Conservation (phyloP, 257 asterid species). For the Sherardia arvensis region DNA sequence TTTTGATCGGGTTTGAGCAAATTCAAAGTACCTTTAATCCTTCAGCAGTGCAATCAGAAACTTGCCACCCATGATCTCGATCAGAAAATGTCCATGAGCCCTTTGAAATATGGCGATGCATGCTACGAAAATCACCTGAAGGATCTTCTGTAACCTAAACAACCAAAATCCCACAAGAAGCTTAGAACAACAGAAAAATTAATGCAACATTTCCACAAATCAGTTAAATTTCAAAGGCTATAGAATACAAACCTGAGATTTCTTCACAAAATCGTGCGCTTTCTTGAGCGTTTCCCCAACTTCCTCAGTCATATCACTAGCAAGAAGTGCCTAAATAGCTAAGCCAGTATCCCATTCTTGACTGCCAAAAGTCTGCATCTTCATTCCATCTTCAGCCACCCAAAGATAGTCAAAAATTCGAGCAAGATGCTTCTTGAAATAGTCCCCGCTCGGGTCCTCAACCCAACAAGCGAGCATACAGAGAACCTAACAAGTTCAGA, state of each 20-base stretch:
- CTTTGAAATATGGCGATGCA: no score
- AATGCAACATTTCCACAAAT: neutral
- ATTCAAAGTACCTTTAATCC: constrained; percentile 53
- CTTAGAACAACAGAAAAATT: neutral
- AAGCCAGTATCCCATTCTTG: no score
- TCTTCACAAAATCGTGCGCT: constrained; percentile 68
- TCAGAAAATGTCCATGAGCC: no score
- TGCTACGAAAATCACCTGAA: constrained; percentile 63
- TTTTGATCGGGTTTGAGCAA: no score
- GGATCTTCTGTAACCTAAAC: constrained; percentile 68
- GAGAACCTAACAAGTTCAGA: constrained; percentile 1
- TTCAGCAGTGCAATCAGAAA: constrained; percentile 90
- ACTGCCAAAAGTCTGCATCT: no score
- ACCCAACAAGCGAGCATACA: constrained; percentile 32
- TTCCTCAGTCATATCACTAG: no score
- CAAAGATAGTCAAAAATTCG: constrained; percentile 33
- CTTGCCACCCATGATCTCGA: constrained; percentile 99
- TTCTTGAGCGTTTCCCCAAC: constrained; percentile 50
- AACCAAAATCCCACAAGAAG: neutral
- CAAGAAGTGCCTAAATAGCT: no score
- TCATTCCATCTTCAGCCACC: constrained; percentile 49
- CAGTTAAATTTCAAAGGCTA: neutral
- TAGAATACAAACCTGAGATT: constrained; percentile 57
- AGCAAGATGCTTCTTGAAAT: constrained; percentile 30
- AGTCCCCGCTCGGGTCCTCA: constrained; percentile 34